phyloP scores from a whole-genome alignment of 768 basidiomycete species.

The Phaffia tasmanica region DNA sequence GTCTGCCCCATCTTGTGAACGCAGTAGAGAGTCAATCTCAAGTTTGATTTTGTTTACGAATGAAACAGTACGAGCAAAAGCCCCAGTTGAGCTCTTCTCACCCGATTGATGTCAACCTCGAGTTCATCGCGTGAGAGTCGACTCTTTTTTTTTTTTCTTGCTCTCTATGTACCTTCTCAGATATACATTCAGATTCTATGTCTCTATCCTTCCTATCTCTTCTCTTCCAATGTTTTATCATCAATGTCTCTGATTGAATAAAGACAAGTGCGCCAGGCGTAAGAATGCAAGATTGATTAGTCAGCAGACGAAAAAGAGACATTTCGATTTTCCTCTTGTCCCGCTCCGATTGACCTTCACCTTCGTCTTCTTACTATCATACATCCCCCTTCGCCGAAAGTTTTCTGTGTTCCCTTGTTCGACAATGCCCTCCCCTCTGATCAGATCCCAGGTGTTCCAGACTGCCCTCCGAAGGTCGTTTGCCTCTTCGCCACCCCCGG shows the following conservation, averaged over 20 bases:
- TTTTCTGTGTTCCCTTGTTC: neutral
- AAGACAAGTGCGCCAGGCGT: too few relatives aligned
- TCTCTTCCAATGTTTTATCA: too few relatives aligned
- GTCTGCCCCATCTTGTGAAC: neutral
- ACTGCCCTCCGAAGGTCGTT: conserved; percentile 21
- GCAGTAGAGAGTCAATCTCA: conserved; percentile 7
- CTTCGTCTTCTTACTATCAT: too few relatives aligned
- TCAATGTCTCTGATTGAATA: too few relatives aligned
- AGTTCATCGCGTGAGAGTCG: neutral
- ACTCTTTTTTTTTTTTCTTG: neutral
- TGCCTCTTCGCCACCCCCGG: conserved; percentile 38
- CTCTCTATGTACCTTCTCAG: neutral
- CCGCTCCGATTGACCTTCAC: too few relatives aligned
- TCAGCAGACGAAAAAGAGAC: too few relatives aligned
- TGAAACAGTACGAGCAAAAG: conserved; percentile 40
- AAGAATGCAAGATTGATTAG: too few relatives aligned
- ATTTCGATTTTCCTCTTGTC: too few relatives aligned
- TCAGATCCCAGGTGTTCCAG: conserved; percentile 22
- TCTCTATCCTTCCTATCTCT: neutral
- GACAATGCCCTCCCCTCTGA: conserved; percentile 10
- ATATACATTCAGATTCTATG: neutral
- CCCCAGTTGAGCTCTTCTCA: conserved; percentile 40
- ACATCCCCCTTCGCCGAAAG: too few relatives aligned
- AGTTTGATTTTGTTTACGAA: conserved; percentile 28
- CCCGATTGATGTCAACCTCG: conserved; percentile 29